Evolutionary conservation across 2,329 filamentous ascomycete genomes (phyloP).

Genomic region (Aaosphaeria arxii): DNA sequence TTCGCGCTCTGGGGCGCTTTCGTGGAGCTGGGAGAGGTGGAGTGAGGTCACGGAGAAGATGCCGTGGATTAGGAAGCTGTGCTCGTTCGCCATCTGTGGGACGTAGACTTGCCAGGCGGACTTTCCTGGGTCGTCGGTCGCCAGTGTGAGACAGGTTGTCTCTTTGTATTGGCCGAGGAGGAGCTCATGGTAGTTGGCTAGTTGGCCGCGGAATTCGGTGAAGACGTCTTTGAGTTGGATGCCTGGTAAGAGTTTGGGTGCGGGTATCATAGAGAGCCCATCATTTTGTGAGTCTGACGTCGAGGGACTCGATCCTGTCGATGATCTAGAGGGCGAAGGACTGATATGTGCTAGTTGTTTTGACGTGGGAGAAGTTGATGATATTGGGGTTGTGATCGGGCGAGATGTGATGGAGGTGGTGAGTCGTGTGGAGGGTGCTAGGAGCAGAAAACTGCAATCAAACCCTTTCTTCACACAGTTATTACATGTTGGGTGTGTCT

Average conservation of each 20-base stretch:
- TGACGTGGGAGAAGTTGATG: not conserved
- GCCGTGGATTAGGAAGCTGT: constrained; percentile 45
- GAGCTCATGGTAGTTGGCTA: constrained; percentile 20
- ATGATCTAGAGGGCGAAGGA: not conserved
- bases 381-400: not conserved
- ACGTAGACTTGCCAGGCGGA: constrained; percentile 30
- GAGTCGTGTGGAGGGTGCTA: constrained; percentile 29
- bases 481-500: constrained; percentile 26
- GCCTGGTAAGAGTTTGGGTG: constrained; percentile 15
- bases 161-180: constrained; percentile 34
- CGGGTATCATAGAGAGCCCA: not conserved
- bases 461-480: constrained; percentile 32
- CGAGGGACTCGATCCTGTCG: not conserved
- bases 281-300: not conserved
- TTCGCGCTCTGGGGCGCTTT: constrained; percentile 13
- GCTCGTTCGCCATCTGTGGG: constrained; percentile 39
- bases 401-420: constrained; percentile 7
- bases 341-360: not conserved
- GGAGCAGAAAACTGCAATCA: constrained; percentile 30
- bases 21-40: constrained; percentile 42
- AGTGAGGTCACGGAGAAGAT: constrained; percentile 46
- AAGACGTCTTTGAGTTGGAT: constrained; percentile 25
- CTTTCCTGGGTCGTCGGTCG: constrained; percentile 27
- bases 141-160: constrained; percentile 28
- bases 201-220: constrained; percentile 20